Evolutionary conservation across 2,329 filamentous ascomycete genomes (phyloP).

Genomic region (Nemania bipapillata): DNA sequence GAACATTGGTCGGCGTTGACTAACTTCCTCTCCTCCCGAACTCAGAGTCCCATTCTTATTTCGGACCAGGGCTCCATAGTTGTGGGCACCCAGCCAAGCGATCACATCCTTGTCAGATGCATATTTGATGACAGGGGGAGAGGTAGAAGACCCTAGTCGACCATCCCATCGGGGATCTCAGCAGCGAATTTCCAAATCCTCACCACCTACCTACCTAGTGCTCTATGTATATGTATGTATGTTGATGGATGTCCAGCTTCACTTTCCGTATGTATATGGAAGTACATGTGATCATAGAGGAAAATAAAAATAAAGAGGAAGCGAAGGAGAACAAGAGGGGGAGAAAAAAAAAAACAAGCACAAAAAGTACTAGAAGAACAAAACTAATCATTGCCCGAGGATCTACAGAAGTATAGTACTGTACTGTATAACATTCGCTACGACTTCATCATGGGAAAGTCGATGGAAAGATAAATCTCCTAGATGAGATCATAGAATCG

Average conservation of each 20-base stretch:
- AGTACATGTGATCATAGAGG: not conserved
- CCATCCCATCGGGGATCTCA: slow-evolving; percentile 45
- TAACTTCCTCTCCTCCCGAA: slow-evolving; percentile 5
- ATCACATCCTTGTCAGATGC: slow-evolving; percentile 44
- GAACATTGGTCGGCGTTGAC: slow-evolving; percentile 20
- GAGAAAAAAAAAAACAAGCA: not conserved
- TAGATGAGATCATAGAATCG: slow-evolving; percentile 4
- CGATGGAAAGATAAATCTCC: not conserved
- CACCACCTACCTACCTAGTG: slow-evolving; percentile 11
- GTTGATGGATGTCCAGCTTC: slow-evolving; percentile 37
- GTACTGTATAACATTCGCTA: not conserved
- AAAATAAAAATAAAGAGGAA: not conserved
- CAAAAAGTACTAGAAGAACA: not conserved
- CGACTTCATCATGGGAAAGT: not conserved
- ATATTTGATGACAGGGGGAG: slow-evolving; percentile 43
- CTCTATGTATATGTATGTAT: too few species aligned
- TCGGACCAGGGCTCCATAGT: slow-evolving; percentile 38
- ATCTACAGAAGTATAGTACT: too few species aligned
- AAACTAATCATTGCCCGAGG: not conserved
- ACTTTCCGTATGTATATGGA: slow-evolving; percentile 21
- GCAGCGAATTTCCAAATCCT: slow-evolving; percentile 42
- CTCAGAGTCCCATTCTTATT: slow-evolving; percentile 37
- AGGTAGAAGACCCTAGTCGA: slow-evolving; percentile 42
- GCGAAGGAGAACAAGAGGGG: not conserved
- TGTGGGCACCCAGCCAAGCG: slow-evolving; percentile 43